phyloP scores from a whole-genome alignment of 2,329 filamentous ascomycete genomes.

The Microdochium nivale region DNA sequence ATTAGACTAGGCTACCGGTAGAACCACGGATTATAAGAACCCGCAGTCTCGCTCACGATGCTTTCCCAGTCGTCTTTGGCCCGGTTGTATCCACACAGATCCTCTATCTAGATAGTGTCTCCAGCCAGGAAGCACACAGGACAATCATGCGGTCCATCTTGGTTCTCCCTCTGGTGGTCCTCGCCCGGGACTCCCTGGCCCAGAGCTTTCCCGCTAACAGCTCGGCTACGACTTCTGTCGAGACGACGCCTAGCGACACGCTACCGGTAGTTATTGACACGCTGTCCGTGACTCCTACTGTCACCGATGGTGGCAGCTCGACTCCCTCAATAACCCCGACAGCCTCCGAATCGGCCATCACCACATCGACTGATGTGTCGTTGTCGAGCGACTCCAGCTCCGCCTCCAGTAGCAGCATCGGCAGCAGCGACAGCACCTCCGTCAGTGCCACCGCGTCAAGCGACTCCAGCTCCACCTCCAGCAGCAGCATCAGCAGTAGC shows the following conservation, averaged over 20 bases:
- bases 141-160: neutral
- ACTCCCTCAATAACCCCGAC: too few relatives aligned
- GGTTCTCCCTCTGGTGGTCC: neutral
- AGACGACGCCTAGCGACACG: neutral
- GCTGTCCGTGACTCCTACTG: neutral
- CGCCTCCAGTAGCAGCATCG: neutral
- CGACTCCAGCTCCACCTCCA: neutral
- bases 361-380: neutral
- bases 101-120: neutral
- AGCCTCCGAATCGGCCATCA: neutral
- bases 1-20: too few relatives aligned
- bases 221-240: neutral
- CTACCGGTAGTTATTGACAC: neutral
- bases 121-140: neutral
- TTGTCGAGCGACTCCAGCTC: too few relatives aligned
- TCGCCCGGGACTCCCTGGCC: neutral
- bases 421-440: neutral
- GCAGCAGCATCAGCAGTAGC: neutral
- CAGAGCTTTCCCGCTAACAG: neutral
- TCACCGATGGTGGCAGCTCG: too few relatives aligned
- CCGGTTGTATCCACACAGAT: too few relatives aligned
- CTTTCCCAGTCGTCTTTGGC: too few relatives aligned
- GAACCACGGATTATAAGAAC: too few relatives aligned
- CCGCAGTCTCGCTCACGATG: too few relatives aligned
- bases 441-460: neutral